These are phyloP conservation scores for Viridothelium virens DNA, from an alignment of 495 filamentous ascomycete genomes.

Conservation along the genomic window DNA sequence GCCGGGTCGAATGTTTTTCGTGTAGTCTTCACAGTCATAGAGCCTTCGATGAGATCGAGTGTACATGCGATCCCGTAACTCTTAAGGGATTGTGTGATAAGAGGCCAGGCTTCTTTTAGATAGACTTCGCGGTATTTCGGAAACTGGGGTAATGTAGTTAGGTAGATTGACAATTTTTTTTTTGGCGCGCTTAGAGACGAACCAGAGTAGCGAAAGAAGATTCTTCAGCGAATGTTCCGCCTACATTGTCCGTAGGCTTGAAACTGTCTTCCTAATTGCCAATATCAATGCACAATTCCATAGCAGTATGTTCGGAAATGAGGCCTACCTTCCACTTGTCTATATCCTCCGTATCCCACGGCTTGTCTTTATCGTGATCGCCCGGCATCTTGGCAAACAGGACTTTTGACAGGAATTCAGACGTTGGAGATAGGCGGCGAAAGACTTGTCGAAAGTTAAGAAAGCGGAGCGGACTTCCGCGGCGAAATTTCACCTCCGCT, in stretches of 20 bases:
- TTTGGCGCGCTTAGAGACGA: no score
- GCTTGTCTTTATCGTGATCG: conserved; percentile 88
- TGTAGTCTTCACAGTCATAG: conserved; percentile 93
- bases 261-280: conserved; percentile 62
- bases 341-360: conserved; percentile 96
- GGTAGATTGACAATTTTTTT: no score
- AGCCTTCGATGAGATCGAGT: conserved; percentile 89
- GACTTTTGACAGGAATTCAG: neutral
- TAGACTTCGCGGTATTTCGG: conserved; percentile 97
- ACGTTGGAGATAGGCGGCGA: neutral
- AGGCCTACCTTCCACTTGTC: conserved; percentile 78
- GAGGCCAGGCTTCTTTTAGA: conserved; percentile 83
- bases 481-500: neutral
- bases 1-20: conserved; percentile 92
- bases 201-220: conserved; percentile 74
- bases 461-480: neutral
- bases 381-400: conserved; percentile 66
- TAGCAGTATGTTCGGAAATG: conserved; percentile 31
- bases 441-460: neutral
- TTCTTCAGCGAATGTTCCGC: conserved; percentile 85
- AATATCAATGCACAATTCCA: neutral
- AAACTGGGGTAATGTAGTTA: conserved; percentile 43
- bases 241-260: conserved; percentile 73
- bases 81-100: conserved; percentile 68
- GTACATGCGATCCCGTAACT: conserved; percentile 77